phyloP scores from a whole-genome alignment of 768 basidiomycete genomes.

The Kondoa subrosea region DNA sequence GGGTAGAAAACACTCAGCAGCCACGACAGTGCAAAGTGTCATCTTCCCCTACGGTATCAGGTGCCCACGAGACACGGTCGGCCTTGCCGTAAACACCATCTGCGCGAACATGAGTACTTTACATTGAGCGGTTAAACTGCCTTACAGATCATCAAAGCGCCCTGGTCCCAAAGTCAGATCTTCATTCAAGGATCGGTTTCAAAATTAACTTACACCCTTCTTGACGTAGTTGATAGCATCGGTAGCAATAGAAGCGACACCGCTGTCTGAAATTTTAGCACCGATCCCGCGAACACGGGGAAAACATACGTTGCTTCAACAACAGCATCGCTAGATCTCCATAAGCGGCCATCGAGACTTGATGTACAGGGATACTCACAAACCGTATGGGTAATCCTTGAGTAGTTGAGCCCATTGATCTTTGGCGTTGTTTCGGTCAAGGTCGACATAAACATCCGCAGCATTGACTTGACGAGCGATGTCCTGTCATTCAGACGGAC shows the following conservation, averaged over 20 bases:
- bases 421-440: constrained; percentile 57
- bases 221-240: constrained; percentile 78
- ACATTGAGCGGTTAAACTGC: background rate
- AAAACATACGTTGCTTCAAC: too few species aligned
- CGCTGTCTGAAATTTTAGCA: constrained; percentile 65
- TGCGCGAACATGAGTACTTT: background rate
- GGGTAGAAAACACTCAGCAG: too few species aligned
- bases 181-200: background rate
- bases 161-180: too few species aligned
- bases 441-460: constrained; percentile 68
- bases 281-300: too few species aligned
- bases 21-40: too few species aligned
- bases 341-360: too few species aligned
- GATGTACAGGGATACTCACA: too few species aligned
- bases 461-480: constrained; percentile 62
- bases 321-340: too few species aligned
- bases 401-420: constrained; percentile 66
- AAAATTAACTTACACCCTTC: constrained; percentile 36
- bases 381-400: constrained; percentile 56
- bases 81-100: background rate
- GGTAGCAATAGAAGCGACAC: constrained; percentile 71
- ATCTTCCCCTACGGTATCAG: too few species aligned
- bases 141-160: constrained; percentile 47
- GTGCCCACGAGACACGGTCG: constrained; percentile 25
- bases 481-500: constrained; percentile 31